These are phyloP conservation scores for Zizania palustris DNA, from an alignment of 202 grass and related monocot genomes.

Conservation along the genomic window DNA sequence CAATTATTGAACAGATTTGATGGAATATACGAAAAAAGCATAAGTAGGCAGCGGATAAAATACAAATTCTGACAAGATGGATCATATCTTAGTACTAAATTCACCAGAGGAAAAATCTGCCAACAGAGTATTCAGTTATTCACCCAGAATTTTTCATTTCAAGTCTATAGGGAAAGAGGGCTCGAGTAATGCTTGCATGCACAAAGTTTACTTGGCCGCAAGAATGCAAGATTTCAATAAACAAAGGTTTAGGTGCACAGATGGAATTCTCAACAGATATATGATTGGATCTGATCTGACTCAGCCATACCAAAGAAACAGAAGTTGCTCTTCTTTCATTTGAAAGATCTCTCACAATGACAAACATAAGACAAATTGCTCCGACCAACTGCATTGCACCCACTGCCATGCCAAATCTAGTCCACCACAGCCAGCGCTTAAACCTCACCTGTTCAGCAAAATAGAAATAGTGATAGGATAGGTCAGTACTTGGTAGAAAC, in stretches of 20 bases:
- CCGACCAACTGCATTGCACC: conserved; percentile 80
- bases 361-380: conserved; percentile 72
- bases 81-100: conserved; percentile 16
- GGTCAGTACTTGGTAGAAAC: not conserved
- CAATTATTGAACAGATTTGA: conserved; percentile 46
- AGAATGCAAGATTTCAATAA: conserved; percentile 24
- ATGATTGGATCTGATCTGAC: conserved; percentile 13
- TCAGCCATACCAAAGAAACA: conserved; percentile 89
- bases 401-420: conserved; percentile 82
- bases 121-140: not conserved
- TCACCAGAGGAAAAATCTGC: not conserved
- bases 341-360: conserved; percentile 65
- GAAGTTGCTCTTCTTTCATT: conserved; percentile 39
- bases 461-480: conserved; percentile 27
- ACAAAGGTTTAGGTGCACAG: not conserved
- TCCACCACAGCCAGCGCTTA: conserved; percentile 93
- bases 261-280: conserved; percentile 10
- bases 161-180: conserved; percentile 3
- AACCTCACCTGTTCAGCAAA: conserved; percentile 78
- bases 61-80: not conserved
- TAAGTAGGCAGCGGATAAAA: not conserved
- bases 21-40: conserved; percentile 31
- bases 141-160: not conserved
- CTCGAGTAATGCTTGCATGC: conserved; percentile 6
- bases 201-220: conserved; percentile 14